Conservation (phyloP, 352 stramenopile species). For the Globisporangium camurandrum region DNA sequence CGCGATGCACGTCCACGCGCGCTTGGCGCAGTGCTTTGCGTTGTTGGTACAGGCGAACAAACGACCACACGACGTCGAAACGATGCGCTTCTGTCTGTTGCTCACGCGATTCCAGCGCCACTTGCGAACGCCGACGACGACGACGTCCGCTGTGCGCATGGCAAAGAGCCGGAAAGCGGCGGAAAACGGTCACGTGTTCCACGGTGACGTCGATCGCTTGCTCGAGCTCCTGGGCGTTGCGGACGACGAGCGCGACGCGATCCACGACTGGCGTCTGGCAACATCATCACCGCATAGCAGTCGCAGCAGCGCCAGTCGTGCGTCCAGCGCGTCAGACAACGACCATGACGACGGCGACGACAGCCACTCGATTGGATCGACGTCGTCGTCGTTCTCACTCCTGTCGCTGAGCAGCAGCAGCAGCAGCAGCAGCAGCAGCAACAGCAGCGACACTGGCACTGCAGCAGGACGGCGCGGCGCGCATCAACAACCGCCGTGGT, state of each 20-base stretch:
- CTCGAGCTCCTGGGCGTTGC: neutral
- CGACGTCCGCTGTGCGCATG: neutral
- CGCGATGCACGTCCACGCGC: neutral
- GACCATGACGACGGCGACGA: neutral
- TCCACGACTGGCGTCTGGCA: neutral
- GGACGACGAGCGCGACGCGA: neutral
- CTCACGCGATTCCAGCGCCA: neutral
- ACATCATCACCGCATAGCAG: no score
- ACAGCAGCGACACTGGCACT: neutral
- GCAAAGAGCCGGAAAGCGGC: neutral
- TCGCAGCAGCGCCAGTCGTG: neutral
- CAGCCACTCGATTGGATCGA: no score
- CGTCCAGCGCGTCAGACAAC: neutral
- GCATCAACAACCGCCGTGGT: constrained; percentile 4
- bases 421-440: neutral
- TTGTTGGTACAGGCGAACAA: neutral
- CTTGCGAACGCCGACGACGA: neutral
- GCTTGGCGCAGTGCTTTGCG: neutral
- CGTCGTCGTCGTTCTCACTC: no score
- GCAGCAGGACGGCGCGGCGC: neutral
- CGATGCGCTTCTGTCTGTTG: neutral
- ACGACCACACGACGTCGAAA: neutral
- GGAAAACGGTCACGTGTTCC: neutral
- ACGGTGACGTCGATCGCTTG: neutral
- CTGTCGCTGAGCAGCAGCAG: neutral